Conservation (phyloP, 2,329 filamentous ascomycete species). For the Fragosphaeria purpurea region DNA sequence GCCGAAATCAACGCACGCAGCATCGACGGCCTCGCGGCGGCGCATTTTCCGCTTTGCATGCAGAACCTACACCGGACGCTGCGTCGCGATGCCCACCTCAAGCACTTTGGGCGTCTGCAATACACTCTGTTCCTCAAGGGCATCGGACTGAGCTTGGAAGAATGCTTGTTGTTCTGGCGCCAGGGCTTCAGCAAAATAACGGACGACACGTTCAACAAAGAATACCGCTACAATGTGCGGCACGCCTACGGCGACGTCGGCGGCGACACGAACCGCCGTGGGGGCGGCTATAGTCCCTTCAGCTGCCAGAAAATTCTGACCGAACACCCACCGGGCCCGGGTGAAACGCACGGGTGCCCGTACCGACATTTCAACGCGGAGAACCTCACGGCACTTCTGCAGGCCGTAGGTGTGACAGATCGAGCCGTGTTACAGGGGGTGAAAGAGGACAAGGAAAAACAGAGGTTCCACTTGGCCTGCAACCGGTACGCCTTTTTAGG, state of each 20-base stretch:
- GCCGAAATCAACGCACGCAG: slow-evolving; percentile 67
- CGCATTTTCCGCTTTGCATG: slow-evolving; percentile 91
- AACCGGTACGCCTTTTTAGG: slow-evolving; percentile 52
- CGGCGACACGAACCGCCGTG: slow-evolving; percentile 77
- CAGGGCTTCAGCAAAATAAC: slow-evolving; percentile 74
- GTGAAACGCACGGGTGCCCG: slow-evolving; percentile 90
- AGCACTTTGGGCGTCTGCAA: slow-evolving; percentile 86
- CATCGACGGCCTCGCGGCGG: slow-evolving; percentile 67
- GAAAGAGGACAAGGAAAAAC: slow-evolving; percentile 78
- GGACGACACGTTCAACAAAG: slow-evolving; percentile 93
- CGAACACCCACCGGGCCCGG: slow-evolving; percentile 75
- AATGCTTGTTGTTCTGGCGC: slow-evolving; percentile 88
- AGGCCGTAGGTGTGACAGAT: slow-evolving; percentile 71
- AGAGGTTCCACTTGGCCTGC: slow-evolving; percentile 89
- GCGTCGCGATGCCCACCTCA: slow-evolving; percentile 79
- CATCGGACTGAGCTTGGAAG: slow-evolving; percentile 83
- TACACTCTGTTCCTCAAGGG: slow-evolving; percentile 97
- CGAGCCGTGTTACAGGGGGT: slow-evolving; percentile 68
- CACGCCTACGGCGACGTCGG: slow-evolving; percentile 93
- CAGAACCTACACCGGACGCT: slow-evolving; percentile 77
- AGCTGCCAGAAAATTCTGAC: slow-evolving; percentile 93
- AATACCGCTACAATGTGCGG: slow-evolving; percentile 95
- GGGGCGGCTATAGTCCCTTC: slow-evolving; percentile 80
- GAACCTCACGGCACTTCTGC: slow-evolving; percentile 68
- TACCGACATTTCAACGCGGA: slow-evolving; percentile 88